Evolutionary conservation across 2,329 filamentous ascomycete genomes (phyloP).

Genomic region (Penicillium sp.): DNA sequence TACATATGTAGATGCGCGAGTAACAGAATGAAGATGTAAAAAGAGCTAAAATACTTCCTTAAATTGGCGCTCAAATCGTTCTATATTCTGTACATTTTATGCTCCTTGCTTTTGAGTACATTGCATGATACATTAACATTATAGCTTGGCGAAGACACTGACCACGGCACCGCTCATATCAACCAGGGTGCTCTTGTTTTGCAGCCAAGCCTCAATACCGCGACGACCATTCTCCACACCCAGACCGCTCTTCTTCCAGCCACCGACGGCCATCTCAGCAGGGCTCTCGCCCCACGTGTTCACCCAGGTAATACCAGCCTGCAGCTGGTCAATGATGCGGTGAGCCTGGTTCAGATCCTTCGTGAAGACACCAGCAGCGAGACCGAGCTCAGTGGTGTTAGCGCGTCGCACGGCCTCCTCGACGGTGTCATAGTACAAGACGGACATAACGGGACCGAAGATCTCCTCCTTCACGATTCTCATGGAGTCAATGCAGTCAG

Average conservation of each 20-base stretch:
- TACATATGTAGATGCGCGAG: too few species aligned
- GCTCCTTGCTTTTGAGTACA: background rate
- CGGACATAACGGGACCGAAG: constrained; percentile 82
- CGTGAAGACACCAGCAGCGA: constrained; percentile 82
- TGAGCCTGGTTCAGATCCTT: constrained; percentile 73
- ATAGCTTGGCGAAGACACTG: constrained; percentile 73
- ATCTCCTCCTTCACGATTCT: constrained; percentile 78
- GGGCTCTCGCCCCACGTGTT: constrained; percentile 93
- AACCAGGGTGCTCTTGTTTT: constrained; percentile 84
- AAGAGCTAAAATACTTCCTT: background rate
- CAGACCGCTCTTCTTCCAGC: constrained; percentile 87
- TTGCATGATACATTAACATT: constrained; percentile 23
- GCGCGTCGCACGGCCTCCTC: constrained; percentile 70
- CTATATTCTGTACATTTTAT: background rate
- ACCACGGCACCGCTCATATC: constrained; percentile 72
- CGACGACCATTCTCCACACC: constrained; percentile 82
- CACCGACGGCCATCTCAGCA: constrained; percentile 88
- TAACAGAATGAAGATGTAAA: background rate
- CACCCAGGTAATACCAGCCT: constrained; percentile 88
- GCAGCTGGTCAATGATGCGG: constrained; percentile 65
- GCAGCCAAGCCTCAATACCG: constrained; percentile 77
- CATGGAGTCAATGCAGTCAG: constrained; percentile 81
- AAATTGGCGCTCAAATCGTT: background rate
- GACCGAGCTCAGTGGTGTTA: constrained; percentile 73
- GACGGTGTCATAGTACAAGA: constrained; percentile 70